Evolutionary conservation across 495 filamentous ascomycete genomes (phyloP).

Genomic region (Thermochaetoides thermophila): DNA sequence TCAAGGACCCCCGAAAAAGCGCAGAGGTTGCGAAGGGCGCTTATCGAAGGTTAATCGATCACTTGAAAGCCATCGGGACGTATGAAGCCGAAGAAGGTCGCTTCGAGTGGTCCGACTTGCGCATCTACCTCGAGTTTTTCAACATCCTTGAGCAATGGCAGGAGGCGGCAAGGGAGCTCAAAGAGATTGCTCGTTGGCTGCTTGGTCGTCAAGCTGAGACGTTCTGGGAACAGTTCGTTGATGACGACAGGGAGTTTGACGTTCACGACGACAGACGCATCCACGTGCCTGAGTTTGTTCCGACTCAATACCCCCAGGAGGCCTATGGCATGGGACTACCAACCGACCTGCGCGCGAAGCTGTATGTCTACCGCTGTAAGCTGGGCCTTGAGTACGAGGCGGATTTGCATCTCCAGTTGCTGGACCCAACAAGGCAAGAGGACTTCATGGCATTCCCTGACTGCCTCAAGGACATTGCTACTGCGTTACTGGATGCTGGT

Average conservation of each 20-base stretch:
- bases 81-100: slow-evolving; percentile 31
- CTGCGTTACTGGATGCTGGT: slow-evolving; percentile 44
- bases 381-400: slow-evolving; percentile 61
- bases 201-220: slow-evolving; percentile 56
- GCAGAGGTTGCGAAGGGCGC: slow-evolving; percentile 40
- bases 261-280: slow-evolving; percentile 51
- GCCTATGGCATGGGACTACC: slow-evolving; percentile 67
- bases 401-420: slow-evolving; percentile 34
- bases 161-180: slow-evolving; percentile 52
- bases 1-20: slow-evolving; percentile 27
- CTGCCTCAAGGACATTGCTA: slow-evolving; percentile 59
- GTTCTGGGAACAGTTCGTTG: slow-evolving; percentile 62
- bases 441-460: slow-evolving; percentile 51
- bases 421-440: slow-evolving; percentile 43
- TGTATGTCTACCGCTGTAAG: slow-evolving; percentile 67
- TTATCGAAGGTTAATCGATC: slow-evolving; percentile 47
- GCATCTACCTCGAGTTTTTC: slow-evolving; percentile 72
- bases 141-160: slow-evolving; percentile 42
- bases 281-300: slow-evolving; percentile 33
- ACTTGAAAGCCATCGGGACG: slow-evolving; percentile 23
- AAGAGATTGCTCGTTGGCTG: slow-evolving; percentile 63
- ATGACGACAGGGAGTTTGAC: slow-evolving; percentile 92
- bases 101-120: slow-evolving; percentile 71
- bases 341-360: slow-evolving; percentile 67
- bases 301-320: slow-evolving; percentile 40